Conservation (phyloP, 768 basidiomycete genomes). For the Kwoniella europaea region DNA sequence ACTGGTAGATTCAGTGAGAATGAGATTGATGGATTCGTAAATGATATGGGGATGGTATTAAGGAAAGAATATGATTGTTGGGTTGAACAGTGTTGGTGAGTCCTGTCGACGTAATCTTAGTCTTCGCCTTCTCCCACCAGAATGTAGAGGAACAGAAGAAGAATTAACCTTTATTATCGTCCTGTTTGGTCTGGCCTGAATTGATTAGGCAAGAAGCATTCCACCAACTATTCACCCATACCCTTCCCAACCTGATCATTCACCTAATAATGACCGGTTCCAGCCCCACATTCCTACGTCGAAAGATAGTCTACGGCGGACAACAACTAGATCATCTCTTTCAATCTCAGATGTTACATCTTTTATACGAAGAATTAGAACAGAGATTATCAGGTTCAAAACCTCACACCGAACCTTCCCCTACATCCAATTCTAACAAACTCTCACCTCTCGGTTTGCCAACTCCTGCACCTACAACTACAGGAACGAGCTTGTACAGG, state of each 20-base stretch:
- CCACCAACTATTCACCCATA: conserved; percentile 55
- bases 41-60: conserved; percentile 53
- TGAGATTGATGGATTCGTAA: conserved; percentile 55
- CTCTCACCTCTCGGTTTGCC: conserved; percentile 17
- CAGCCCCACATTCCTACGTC: conserved; percentile 51
- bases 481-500: conserved; percentile 21
- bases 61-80: conserved; percentile 57
- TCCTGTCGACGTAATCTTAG: background rate
- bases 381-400: conserved; percentile 49
- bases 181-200: no score
- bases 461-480: conserved; percentile 12
- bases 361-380: conserved; percentile 54
- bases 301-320: conserved; percentile 56
- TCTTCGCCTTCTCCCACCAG: no score
- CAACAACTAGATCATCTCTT: conserved; percentile 50
- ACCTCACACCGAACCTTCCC: conserved; percentile 35
- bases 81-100: conserved; percentile 59
- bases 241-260: conserved; percentile 54
- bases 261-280: conserved; percentile 54
- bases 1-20: conserved; percentile 42
- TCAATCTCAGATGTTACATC: conserved; percentile 50
- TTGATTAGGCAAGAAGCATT: conserved; percentile 55
- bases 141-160: no score
- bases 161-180: no score
- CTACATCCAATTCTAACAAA: conserved; percentile 27